Conservation (phyloP, 257 asterid genomes). For the Solanum gandarillasii region DNA sequence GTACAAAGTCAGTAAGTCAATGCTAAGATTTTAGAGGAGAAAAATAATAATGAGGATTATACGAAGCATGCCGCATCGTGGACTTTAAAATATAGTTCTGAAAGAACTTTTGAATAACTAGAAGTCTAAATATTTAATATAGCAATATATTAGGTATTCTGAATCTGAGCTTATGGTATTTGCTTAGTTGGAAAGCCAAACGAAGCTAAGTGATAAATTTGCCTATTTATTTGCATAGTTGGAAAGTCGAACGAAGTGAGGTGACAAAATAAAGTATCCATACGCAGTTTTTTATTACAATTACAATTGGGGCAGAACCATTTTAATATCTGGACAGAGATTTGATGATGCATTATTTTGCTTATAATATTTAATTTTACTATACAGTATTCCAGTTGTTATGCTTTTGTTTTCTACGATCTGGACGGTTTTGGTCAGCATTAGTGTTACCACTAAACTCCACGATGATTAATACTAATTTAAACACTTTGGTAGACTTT, state of each 20-base stretch:
- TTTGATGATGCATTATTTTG: background rate
- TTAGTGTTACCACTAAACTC: background rate
- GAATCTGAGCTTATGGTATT: background rate
- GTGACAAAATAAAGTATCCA: background rate
- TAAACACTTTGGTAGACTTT: background rate
- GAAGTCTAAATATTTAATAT: background rate
- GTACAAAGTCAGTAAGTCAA: background rate
- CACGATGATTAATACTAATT: background rate
- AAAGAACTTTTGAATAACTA: background rate
- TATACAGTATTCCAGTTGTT: background rate
- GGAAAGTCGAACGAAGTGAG: background rate
- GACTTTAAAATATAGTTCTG: background rate
- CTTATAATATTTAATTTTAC: background rate
- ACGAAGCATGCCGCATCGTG: background rate
- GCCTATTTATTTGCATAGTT: background rate
- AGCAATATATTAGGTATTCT: background rate
- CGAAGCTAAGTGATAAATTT: too few relatives aligned
- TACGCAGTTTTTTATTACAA: background rate
- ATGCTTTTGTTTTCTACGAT: background rate
- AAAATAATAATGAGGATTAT: background rate
- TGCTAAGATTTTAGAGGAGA: background rate
- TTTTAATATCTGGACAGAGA: background rate
- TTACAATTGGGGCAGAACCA: background rate
- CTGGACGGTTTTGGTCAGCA: background rate
- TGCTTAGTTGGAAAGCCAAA: background rate